Conservation (phyloP, 768 basidiomycete species). For the Tubosaeta sp. region DNA sequence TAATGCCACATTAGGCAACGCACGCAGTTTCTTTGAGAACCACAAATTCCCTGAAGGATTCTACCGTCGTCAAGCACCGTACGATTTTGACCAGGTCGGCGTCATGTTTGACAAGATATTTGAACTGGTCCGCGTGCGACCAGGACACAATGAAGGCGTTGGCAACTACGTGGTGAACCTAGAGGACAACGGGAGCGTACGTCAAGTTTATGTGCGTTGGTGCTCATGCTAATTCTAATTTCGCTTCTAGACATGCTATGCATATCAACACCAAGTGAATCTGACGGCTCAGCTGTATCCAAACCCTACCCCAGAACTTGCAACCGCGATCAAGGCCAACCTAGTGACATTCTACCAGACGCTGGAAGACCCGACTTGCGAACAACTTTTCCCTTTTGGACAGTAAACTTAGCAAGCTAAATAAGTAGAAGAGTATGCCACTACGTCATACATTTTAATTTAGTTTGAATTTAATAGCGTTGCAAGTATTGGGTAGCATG, state of each 20-base stretch:
- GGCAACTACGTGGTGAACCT: conserved; percentile 13
- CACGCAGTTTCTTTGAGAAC: conserved; percentile 16
- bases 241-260: conserved; percentile 15
- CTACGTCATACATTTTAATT: not conserved
- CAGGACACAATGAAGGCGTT: conserved; percentile 17
- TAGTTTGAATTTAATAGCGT: no score
- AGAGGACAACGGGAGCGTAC: conserved; percentile 10
- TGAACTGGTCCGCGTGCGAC: conserved; percentile 1
- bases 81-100: conserved; percentile 1
- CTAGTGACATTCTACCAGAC: conserved; percentile 13
- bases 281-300: conserved; percentile 20
- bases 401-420: conserved; percentile 1
- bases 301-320: conserved; percentile 17
- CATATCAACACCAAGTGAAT: conserved; percentile 19
- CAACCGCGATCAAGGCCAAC: conserved; percentile 20
- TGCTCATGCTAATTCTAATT: not conserved
- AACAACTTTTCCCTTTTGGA: conserved; percentile 16
- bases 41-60: conserved; percentile 19
- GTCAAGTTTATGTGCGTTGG: not conserved
- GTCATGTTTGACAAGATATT: not conserved
- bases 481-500: no score
- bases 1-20: conserved; percentile 11
- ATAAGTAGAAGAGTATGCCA: no score
- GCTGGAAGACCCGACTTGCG: conserved; percentile 9
- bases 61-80: conserved; percentile 16